Evolutionary conservation across 2,329 filamentous ascomycete species (phyloP).

Genomic region (Nectriaceae sp.): DNA sequence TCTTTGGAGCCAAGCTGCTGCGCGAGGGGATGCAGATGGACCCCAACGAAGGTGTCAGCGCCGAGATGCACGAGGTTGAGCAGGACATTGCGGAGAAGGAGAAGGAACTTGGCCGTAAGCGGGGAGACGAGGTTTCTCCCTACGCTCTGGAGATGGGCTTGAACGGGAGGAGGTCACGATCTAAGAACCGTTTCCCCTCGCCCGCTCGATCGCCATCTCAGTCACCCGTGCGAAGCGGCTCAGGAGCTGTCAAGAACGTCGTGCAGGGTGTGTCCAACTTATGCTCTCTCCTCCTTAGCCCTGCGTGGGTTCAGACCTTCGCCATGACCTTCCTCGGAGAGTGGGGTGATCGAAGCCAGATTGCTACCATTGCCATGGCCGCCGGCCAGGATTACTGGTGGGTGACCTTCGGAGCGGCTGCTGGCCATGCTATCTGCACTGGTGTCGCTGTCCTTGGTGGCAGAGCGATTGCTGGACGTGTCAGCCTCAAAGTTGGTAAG

Average conservation of each 20-base stretch:
- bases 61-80: constrained; percentile 98
- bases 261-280: constrained; percentile 78
- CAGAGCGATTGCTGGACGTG: constrained; percentile 85
- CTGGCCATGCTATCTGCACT: constrained; percentile 88
- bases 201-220: constrained; percentile 78
- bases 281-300: constrained; percentile 83
- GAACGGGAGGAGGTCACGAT: constrained; percentile 67
- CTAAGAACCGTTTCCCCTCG: constrained; percentile 75
- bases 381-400: constrained; percentile 99
- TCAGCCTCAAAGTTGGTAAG: constrained; percentile 95
- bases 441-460: constrained; percentile 90
- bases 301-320: constrained; percentile 98
- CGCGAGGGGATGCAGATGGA: constrained; percentile 88
- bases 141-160: constrained; percentile 82
- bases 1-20: constrained; percentile 84
- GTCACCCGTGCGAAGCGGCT: constrained; percentile 63
- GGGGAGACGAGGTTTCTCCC: constrained; percentile 66
- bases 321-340: constrained; percentile 98
- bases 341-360: constrained; percentile 97
- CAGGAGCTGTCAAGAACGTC: constrained; percentile 40
- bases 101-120: constrained; percentile 67
- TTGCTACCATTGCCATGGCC: constrained; percentile 98
- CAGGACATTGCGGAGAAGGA: constrained; percentile 93
- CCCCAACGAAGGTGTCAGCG: constrained; percentile 85
- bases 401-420: constrained; percentile 87